phyloP scores from a whole-genome alignment of 139 green algal genomes.

The Coelastrella sp. region DNA sequence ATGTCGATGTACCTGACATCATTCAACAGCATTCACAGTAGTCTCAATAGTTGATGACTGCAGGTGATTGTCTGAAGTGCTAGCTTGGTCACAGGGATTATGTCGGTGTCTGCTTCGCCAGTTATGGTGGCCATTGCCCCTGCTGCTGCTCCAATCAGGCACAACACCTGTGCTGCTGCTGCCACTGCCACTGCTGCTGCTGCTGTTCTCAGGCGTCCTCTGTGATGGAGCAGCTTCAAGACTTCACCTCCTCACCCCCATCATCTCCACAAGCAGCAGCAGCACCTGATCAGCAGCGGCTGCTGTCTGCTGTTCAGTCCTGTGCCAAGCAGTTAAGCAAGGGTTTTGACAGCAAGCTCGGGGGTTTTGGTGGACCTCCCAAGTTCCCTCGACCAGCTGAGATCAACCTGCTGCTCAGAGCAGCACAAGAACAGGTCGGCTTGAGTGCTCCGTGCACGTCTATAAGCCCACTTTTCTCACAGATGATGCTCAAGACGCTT shows the following conservation, averaged over 20 bases:
- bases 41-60: too few relatives aligned
- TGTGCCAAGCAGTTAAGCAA: conserved; percentile 28
- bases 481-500: not conserved
- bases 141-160: not conserved
- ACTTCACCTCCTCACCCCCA: conserved; percentile 10
- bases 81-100: not conserved
- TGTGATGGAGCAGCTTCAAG: conserved; percentile 24
- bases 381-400: conserved; percentile 93
- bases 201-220: not conserved
- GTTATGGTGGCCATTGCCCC: not conserved
- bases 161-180: not conserved
- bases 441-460: not conserved
- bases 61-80: not conserved
- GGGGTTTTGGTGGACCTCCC: conserved; percentile 87
- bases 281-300: not conserved
- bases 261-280: not conserved
- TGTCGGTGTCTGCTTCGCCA: not conserved
- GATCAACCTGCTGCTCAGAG: conserved; percentile 78
- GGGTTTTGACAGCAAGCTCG: conserved; percentile 72
- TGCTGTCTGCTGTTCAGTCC: conserved; percentile 2
- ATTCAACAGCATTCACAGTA: too few relatives aligned
- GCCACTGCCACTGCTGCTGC: not conserved
- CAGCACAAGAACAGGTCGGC: conserved; percentile 22
- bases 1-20: too few relatives aligned
- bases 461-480: too few relatives aligned